These are phyloP conservation scores for Fistulinella cinereoalba DNA, from an alignment of 1,284 basidiomycete species.

Conservation along the genomic window DNA sequence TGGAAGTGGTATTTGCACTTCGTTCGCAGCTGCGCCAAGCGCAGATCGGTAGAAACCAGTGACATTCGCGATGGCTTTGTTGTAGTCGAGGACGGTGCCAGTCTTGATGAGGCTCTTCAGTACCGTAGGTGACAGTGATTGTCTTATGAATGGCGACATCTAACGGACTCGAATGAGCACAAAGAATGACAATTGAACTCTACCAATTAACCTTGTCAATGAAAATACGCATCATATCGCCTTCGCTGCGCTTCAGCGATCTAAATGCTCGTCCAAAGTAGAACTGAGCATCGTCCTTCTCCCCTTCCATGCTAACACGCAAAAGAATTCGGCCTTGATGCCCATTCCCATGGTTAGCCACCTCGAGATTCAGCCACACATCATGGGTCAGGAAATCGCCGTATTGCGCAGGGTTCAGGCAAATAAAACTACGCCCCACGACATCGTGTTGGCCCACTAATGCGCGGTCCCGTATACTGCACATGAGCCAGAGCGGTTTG, in stretches of 20 bases:
- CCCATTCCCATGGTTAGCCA: conserved; percentile 37
- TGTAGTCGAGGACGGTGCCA: conserved; percentile 72
- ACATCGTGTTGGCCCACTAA: conserved; percentile 89
- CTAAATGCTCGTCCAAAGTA: conserved; percentile 97
- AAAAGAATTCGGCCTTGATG: conserved; percentile 78
- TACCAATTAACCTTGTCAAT: conserved; percentile 81
- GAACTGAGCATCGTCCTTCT: conserved; percentile 97
- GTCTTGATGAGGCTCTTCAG: conserved; percentile 77
- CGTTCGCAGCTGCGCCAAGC: conserved; percentile 58
- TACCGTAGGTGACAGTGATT: conserved; percentile 79
- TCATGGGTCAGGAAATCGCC: conserved; percentile 91
- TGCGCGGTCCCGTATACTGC: conserved; percentile 89
- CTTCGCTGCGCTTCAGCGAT: conserved; percentile 90
- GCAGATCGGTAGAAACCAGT: conserved; percentile 79
- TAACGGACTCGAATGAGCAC: conserved; percentile 32
- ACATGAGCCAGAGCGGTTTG: conserved; percentile 91
- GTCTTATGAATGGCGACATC: conserved; percentile 94
- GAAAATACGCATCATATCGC: conserved; percentile 95
- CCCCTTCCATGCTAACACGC: conserved; percentile 96
- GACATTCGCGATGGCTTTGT: conserved; percentile 77
- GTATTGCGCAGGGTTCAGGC: conserved; percentile 86
- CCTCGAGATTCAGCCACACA: conserved; percentile 89
- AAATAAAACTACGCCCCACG: conserved; percentile 89
- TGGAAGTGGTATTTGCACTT: conserved; percentile 79
- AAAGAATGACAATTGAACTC: background rate